Conservation (phyloP, 139 green algal species). For the Picochlorum costavermella region DNA sequence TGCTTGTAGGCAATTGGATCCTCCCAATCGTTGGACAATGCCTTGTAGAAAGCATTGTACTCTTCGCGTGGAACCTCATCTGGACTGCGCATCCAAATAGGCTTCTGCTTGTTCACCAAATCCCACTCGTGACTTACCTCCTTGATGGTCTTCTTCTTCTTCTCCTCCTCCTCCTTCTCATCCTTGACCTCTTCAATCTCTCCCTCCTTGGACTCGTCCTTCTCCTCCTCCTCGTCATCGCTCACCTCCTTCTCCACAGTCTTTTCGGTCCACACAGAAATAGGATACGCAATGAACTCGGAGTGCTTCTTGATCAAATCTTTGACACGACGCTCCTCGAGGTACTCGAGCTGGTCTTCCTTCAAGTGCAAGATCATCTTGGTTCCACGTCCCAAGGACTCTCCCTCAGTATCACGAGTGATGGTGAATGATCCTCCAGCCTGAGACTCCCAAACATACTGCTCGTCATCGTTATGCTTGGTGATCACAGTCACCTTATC, state of each 20-base stretch:
- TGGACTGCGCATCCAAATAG: constrained; percentile 98
- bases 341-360: constrained; percentile 96
- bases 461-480: constrained; percentile 99
- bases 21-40: constrained; percentile 98
- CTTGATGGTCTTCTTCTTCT: constrained; percentile 87
- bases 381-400: constrained; percentile 86
- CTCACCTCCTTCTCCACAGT: constrained; percentile 83
- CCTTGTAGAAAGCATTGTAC: constrained; percentile 46
- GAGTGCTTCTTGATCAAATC: constrained; percentile 99
- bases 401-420: constrained; percentile 65
- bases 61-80: constrained; percentile 79
- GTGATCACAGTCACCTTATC: constrained; percentile 79
- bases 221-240: constrained; percentile 48
- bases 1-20: constrained; percentile 93
- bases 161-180: constrained; percentile 41
- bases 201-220: constrained; percentile 74
- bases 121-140: constrained; percentile 94
- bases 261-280: constrained; percentile 95
- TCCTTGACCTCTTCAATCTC: constrained; percentile 47
- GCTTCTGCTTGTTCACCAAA: constrained; percentile 99
- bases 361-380: constrained; percentile 96
- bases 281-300: constrained; percentile 99
- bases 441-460: constrained; percentile 98
- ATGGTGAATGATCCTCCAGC: constrained; percentile 99
- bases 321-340: constrained; percentile 97